phyloP scores from a whole-genome alignment of 257 asterid species.

The Petunia secreta region DNA sequence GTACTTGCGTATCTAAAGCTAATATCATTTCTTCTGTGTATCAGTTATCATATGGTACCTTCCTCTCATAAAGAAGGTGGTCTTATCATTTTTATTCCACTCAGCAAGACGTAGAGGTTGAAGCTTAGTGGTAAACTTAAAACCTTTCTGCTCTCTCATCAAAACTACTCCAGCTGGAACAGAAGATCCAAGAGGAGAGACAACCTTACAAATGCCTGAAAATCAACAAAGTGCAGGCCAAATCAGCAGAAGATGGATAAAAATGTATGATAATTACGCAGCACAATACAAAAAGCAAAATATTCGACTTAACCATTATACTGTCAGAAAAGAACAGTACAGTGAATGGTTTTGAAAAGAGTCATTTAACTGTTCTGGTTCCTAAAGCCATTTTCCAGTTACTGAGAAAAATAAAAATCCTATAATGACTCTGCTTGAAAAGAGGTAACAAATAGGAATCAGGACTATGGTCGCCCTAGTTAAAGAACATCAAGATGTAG shows the following conservation, averaged over 20 bases:
- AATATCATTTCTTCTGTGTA: neutral
- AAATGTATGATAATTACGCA: neutral
- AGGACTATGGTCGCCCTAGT: neutral
- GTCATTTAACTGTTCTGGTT: neutral
- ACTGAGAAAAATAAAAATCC: neutral
- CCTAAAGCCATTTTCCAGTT: conserved; percentile 10
- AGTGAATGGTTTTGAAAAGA: neutral
- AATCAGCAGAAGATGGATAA: neutral
- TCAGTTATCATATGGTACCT: conserved; percentile 28
- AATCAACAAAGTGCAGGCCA: conserved; percentile 6
- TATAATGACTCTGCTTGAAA: neutral
- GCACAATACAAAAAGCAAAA: conserved; percentile 8
- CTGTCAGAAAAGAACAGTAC: neutral
- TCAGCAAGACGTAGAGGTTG: conserved; percentile 48
- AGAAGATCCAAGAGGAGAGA: conserved; percentile 42
- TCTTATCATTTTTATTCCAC: conserved; percentile 41
- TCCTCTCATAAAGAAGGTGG: conserved; percentile 37
- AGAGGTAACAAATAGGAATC: neutral
- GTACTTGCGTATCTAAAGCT: neutral
- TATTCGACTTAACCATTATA: neutral
- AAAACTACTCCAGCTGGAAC: conserved; percentile 47
- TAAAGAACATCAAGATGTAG: neutral
- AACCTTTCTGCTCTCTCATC: conserved; percentile 36
- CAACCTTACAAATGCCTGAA: conserved; percentile 52
- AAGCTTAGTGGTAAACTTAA: conserved; percentile 43